Base-by-base conservation (phyloP, 768 basidiomycete species). In the Collybiopsis luxurians region DNA sequence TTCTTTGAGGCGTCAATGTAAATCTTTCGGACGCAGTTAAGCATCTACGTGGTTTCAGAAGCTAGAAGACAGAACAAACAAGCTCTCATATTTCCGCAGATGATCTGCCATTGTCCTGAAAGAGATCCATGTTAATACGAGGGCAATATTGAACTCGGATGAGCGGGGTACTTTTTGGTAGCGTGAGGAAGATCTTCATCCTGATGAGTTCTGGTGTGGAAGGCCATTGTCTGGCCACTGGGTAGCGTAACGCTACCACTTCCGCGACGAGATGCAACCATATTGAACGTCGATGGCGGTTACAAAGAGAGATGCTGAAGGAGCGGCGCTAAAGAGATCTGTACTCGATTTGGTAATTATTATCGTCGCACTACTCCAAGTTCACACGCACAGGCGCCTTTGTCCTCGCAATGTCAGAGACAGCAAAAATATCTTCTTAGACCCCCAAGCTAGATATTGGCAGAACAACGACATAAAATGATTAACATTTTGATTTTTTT, bases 91-190 rank as follows among this genome's bases (percentile, higher is more conserved):
- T 76, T 93, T 93, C 69, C 92, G 81, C 62, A 96, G 80, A 65
- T 95, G 92, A 74, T 96, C 95, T 24, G 90, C 87, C 89, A 96
- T 95, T 49, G 91, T 95, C 78, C 90, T 92, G 64, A 10, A 43
- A 54, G 23, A 44, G 12, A 51, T 39, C 17, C 38, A 68, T 61
- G 61, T 57, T 21, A 42, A 36, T 26, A 54, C 48, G 15, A 55
- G 51, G 38, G 59, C 45, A 36, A 47, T 51, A 43, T 24, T 52
- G 13, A 47, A 50, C 23, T 27, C 6, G 26, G 21, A 38, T 34
- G 39, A 49, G 46, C 59, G 54, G 51, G 81, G 66, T 74, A 91
- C 90, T 85, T 93, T 79, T 95, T 96, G 70, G 92, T 95, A 58
- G 94, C 95, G 77, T 95, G 92, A 15, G 95, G 95, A 46, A 93